Conservation (phyloP, 768 basidiomycete genomes). For the Hebeloma cylindrosporum region DNA sequence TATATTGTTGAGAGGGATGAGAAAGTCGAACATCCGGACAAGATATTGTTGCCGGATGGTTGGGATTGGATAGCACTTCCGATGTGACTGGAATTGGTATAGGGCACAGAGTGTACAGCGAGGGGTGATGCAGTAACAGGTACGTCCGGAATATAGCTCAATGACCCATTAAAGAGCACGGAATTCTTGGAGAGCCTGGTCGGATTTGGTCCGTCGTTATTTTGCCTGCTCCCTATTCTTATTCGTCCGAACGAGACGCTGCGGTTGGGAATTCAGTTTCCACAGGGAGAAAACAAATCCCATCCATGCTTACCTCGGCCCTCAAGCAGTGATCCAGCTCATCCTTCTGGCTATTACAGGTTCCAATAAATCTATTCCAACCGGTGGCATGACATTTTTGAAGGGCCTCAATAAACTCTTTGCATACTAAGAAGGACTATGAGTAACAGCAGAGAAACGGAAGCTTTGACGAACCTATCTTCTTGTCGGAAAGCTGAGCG, state of each 20-base stretch:
- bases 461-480: constrained; percentile 41
- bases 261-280: constrained; percentile 13
- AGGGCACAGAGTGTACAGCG: too few relatives aligned
- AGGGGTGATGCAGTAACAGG: too few relatives aligned
- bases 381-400: constrained; percentile 63
- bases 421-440: constrained; percentile 50
- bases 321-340: constrained; percentile 70
- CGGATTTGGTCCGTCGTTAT: constrained; percentile 51
- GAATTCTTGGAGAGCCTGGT: constrained; percentile 63
- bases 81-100: too few relatives aligned
- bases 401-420: constrained; percentile 75
- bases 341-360: constrained; percentile 68
- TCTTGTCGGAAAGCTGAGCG: constrained; percentile 69
- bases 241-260: constrained; percentile 61
- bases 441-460: background rate
- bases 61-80: too few relatives aligned
- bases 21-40: too few relatives aligned
- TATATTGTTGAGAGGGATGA: too few relatives aligned
- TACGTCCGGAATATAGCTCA: constrained; percentile 27
- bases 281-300: constrained; percentile 5
- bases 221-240: constrained; percentile 63
- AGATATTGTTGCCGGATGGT: too few relatives aligned
- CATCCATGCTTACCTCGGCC: constrained; percentile 53
- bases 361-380: constrained; percentile 67
- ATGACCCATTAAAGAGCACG: constrained; percentile 46